These are phyloP conservation scores for Sodiomyces alkalinus DNA, from an alignment of 2,329 filamentous ascomycete genomes.

Conservation along the genomic window DNA sequence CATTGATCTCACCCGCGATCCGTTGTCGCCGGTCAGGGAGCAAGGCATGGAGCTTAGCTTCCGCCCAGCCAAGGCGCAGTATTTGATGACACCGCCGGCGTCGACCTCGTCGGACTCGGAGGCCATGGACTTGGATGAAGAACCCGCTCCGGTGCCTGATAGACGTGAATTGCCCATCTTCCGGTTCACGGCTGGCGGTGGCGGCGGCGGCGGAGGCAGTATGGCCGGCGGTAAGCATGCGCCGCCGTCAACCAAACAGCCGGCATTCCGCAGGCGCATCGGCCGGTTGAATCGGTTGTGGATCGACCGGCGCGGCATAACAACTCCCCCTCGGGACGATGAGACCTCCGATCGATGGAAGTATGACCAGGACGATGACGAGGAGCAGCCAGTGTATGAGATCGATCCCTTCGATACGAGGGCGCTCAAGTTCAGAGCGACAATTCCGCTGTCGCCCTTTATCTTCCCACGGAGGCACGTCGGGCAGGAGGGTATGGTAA, in stretches of 20 bases:
- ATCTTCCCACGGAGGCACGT: constrained; percentile 23
- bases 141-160: constrained; percentile 10
- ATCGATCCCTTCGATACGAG: constrained; percentile 55
- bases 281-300: constrained; percentile 74
- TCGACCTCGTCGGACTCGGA: constrained; percentile 34
- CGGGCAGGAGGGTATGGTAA: constrained; percentile 11
- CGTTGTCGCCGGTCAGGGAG: constrained; percentile 65
- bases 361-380: constrained; percentile 76
- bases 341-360: constrained; percentile 58
- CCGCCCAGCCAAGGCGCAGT: constrained; percentile 57
- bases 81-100: constrained; percentile 50
- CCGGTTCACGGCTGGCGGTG: constrained; percentile 27
- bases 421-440: constrained; percentile 45
- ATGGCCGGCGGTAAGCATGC: constrained; percentile 21
- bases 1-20: constrained; percentile 74
- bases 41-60: constrained; percentile 47
- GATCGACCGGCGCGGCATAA: constrained; percentile 70
- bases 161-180: constrained; percentile 17
- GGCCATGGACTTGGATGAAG: constrained; percentile 38
- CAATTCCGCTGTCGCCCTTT: constrained; percentile 33
- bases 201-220: constrained; percentile 16
- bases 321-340: constrained; percentile 27
- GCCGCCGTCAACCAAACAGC: constrained; percentile 25
- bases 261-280: constrained; percentile 68
- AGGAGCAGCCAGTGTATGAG: constrained; percentile 58